Conservation (phyloP, 768 basidiomycete species). For the Termitomyces sp. region DNA sequence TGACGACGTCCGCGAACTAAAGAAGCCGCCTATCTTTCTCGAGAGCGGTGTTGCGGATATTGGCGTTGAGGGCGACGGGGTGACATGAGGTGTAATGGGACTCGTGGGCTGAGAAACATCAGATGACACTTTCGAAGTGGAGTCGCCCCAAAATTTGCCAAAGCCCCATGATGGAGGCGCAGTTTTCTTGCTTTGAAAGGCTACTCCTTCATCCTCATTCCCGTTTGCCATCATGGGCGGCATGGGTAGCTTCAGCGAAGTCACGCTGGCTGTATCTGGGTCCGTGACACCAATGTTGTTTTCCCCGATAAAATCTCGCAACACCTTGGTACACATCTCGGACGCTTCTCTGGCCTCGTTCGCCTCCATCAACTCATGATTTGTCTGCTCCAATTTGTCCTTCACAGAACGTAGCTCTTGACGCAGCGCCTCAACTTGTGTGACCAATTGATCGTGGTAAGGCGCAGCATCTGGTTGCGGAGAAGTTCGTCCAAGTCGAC, state of each 20-base stretch:
- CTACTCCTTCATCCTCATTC: slow-evolving; percentile 31
- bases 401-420: slow-evolving; percentile 54
- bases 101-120: slow-evolving; percentile 20
- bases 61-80: slow-evolving; percentile 24
- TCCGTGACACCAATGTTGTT: slow-evolving; percentile 50
- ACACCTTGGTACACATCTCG: slow-evolving; percentile 75
- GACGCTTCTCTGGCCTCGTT: slow-evolving; percentile 85
- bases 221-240: slow-evolving; percentile 35
- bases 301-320: slow-evolving; percentile 79
- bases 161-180: slow-evolving; percentile 50
- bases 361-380: slow-evolving; percentile 66
- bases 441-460: slow-evolving; percentile 10
- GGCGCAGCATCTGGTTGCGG: slow-evolving; percentile 29
- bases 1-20: slow-evolving; percentile 40
- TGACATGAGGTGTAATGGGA: slow-evolving; percentile 21
- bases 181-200: slow-evolving; percentile 25
- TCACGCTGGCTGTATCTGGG: slow-evolving; percentile 11
- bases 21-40: slow-evolving; percentile 69
- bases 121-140: slow-evolving; percentile 20
- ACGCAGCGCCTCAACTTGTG: slow-evolving; percentile 54
- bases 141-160: slow-evolving; percentile 58
- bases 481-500: slow-evolving; percentile 46
- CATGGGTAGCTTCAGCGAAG: slow-evolving; percentile 33
- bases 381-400: slow-evolving; percentile 55
- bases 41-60: slow-evolving; percentile 40